These are phyloP conservation scores for Microcos paniculata DNA, from an alignment of 345 rosid genomes.

Conservation along the genomic window DNA sequence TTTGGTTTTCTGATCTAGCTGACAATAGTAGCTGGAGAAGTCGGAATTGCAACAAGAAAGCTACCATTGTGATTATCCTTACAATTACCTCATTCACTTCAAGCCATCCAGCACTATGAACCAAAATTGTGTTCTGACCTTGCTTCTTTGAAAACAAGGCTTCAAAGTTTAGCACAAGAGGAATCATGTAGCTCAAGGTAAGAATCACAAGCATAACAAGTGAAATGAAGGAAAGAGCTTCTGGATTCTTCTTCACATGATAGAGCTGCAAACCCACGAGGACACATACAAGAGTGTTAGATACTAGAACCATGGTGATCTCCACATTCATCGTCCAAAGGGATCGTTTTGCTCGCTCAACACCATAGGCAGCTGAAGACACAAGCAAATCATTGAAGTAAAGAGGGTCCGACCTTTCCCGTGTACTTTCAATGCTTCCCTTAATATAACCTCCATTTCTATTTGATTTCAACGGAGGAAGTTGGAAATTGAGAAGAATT, in stretches of 20 bases:
- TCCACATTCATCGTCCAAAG: slow-evolving; percentile 50
- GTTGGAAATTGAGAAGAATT: slow-evolving; percentile 31
- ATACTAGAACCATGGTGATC: slow-evolving; percentile 38
- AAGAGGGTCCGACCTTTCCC: slow-evolving; percentile 35
- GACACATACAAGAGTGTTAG: slow-evolving; percentile 42
- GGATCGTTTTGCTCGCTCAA: slow-evolving; percentile 10
- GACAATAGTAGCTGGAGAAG: slow-evolving; percentile 46
- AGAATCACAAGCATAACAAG: slow-evolving; percentile 48
- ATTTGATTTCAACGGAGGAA: slow-evolving; percentile 38
- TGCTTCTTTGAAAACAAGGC: slow-evolving; percentile 26
- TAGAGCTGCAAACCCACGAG: slow-evolving; percentile 39
- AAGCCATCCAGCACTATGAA: slow-evolving; percentile 33
- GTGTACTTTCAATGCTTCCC: slow-evolving; percentile 42
- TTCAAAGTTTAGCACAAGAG: slow-evolving; percentile 42
- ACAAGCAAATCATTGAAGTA: slow-evolving; percentile 28
- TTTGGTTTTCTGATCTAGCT: slow-evolving; percentile 24
- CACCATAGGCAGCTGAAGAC: slow-evolving; percentile 25
- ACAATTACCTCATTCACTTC: slow-evolving; percentile 45
- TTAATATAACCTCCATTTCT: slow-evolving; percentile 14
- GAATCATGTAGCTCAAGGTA: slow-evolving; percentile 39
- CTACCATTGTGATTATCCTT: slow-evolving; percentile 43
- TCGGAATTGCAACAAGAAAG: slow-evolving; percentile 43
- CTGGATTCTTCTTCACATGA: slow-evolving; percentile 36
- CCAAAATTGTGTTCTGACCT: slow-evolving; percentile 12
- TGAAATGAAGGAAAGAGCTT: slow-evolving; percentile 40